Conservation (phyloP, 2,329 filamentous ascomycete genomes). For the Dactylonectria macrodidyma region DNA sequence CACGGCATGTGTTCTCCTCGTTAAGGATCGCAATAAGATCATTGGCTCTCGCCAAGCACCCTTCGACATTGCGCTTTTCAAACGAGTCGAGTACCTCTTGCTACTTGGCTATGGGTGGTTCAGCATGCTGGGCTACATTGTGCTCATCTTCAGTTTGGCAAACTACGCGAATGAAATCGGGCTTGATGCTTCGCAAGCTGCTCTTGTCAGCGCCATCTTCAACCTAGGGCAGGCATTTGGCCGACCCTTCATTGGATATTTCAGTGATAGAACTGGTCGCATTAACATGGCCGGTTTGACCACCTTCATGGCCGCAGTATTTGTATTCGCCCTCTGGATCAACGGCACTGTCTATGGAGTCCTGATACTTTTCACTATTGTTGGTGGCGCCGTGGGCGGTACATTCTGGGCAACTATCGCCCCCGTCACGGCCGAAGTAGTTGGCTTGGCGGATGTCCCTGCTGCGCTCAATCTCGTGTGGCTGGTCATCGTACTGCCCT, state of each 20-base stretch:
- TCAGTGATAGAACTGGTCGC: slow-evolving; percentile 78
- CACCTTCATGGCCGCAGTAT: slow-evolving; percentile 75
- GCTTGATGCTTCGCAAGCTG: slow-evolving; percentile 76
- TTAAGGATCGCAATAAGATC: slow-evolving; percentile 80
- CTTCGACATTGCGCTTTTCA: slow-evolving; percentile 77
- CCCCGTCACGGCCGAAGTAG: slow-evolving; percentile 81
- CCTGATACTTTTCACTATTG: slow-evolving; percentile 78
- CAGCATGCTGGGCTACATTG: slow-evolving; percentile 80
- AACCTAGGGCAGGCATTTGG: slow-evolving; percentile 79
- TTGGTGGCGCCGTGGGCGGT: slow-evolving; percentile 80
- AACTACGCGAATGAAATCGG: slow-evolving; percentile 81
- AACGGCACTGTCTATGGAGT: slow-evolving; percentile 75
- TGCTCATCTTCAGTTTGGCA: slow-evolving; percentile 82
- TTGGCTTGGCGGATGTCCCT: slow-evolving; percentile 78
- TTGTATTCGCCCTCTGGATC: slow-evolving; percentile 81
- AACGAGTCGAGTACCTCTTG: slow-evolving; percentile 73
- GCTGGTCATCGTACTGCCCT: slow-evolving; percentile 79
- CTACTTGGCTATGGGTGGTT: slow-evolving; percentile 79
- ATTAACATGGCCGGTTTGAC: slow-evolving; percentile 80
- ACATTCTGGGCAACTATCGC: slow-evolving; percentile 79
- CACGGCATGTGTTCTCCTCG: slow-evolving; percentile 71
- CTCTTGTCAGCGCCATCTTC: slow-evolving; percentile 80
- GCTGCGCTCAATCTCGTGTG: slow-evolving; percentile 79
- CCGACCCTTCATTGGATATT: slow-evolving; percentile 79
- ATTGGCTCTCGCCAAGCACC: slow-evolving; percentile 77